A percentile compares a stretch with the other conserved stretches of the same genome.
These are phyloP conservation scores for Lupinus albus DNA, from an alignment of 306 rosid species.

Conservation along the genomic window DNA sequence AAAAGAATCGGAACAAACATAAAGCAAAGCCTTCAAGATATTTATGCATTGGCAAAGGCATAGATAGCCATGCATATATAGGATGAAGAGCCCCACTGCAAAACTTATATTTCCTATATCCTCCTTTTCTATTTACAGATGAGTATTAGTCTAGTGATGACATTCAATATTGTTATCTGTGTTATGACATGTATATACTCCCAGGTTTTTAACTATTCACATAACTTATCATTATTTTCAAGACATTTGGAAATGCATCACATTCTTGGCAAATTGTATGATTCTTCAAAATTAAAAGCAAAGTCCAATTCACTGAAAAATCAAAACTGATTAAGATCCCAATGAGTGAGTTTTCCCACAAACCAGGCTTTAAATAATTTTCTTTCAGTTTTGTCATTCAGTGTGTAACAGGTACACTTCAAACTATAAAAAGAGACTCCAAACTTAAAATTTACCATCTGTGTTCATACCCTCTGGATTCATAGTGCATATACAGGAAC, in stretches of 20 bases:
- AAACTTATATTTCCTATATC: constrained; percentile 24
- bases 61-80: constrained; percentile 22
- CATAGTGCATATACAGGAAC: background rate
- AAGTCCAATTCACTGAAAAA: constrained; percentile 22
- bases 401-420: constrained; percentile 11
- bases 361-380: constrained; percentile 6
- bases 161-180: constrained; percentile 3
- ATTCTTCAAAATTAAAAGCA: constrained; percentile 25
- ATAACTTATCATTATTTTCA: constrained; percentile 18
- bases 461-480: constrained; percentile 12
- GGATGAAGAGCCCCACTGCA: constrained; percentile 13
- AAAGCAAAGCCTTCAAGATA: constrained; percentile 27
- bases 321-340: constrained; percentile 31
- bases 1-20: constrained; percentile 1
- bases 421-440: constrained; percentile 22
- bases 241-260: constrained; percentile 26
- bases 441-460: constrained; percentile 19
- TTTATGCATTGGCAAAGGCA: constrained; percentile 4
- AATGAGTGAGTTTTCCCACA: constrained; percentile 9
- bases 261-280: constrained; percentile 6
- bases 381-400: background rate
- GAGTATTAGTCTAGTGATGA: constrained; percentile 21
- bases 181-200: background rate
- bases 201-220: constrained; percentile 4
- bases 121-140: constrained; percentile 17